Evolutionary conservation across 1,284 basidiomycete species (phyloP).

Genomic region (Boletellus deceptivus): DNA sequence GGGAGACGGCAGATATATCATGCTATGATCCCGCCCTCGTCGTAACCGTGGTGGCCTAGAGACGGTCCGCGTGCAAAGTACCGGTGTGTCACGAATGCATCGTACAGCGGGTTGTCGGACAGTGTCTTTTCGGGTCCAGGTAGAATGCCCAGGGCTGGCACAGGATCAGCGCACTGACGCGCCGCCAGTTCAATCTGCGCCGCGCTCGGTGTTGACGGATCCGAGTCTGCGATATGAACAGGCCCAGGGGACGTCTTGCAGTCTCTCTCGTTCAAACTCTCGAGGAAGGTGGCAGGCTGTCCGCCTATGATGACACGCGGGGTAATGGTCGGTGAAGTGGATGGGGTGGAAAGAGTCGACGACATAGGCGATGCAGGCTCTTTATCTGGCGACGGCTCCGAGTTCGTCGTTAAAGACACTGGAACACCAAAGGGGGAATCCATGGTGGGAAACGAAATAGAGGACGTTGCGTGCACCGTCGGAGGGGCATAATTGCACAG

Average conservation of each 20-base stretch:
- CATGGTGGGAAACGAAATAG: neutral
- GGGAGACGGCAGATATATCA: conserved; percentile 4
- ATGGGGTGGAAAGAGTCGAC: conserved; percentile 28
- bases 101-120: conserved; percentile 44
- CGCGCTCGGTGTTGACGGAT: conserved; percentile 18
- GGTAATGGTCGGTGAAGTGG: conserved; percentile 19
- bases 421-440: neutral
- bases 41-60: conserved; percentile 4
- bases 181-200: neutral
- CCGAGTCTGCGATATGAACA: conserved; percentile 18
- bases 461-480: conserved; percentile 7
- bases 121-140: neutral
- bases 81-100: conserved; percentile 66
- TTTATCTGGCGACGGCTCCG: conserved; percentile 6
- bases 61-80: conserved; percentile 65
- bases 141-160: neutral
- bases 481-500: conserved; percentile 29
- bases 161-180: neutral
- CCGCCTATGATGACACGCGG: conserved; percentile 29
- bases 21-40: conserved; percentile 17
- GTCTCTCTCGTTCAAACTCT: neutral
- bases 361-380: conserved; percentile 26
- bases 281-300: conserved; percentile 17
- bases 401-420: neutral
- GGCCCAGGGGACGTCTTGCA: neutral